phyloP scores from a whole-genome alignment of 495 filamentous ascomycete genomes.

The Aspergillus wentii region DNA sequence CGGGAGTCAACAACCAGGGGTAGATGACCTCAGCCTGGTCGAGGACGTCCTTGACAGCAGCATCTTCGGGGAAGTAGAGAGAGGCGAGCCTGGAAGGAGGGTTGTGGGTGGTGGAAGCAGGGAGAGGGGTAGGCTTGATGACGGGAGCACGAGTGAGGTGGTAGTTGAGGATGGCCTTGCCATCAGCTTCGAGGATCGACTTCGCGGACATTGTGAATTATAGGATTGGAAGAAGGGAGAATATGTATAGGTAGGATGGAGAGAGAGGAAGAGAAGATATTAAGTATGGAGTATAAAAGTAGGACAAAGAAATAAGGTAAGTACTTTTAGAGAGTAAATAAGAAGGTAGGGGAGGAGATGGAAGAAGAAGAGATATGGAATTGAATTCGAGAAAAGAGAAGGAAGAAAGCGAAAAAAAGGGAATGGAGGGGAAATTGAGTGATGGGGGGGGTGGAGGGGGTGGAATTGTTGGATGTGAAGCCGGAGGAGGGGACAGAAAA shows the following conservation, averaged over 20 bases:
- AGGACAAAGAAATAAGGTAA: slow-evolving; percentile 20
- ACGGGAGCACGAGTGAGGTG: slow-evolving; percentile 97
- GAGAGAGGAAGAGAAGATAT: slow-evolving; percentile 5
- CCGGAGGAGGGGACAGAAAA: not conserved
- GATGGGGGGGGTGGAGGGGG: slow-evolving; percentile 9
- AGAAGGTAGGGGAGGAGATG: not conserved
- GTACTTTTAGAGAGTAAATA: slow-evolving; percentile 22
- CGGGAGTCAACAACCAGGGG: slow-evolving; percentile 82
- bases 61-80: slow-evolving; percentile 88
- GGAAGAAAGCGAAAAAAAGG: not conserved
- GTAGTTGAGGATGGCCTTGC: slow-evolving; percentile 99
- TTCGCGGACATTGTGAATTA: slow-evolving; percentile 83
- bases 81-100: slow-evolving; percentile 84
- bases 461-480: slow-evolving; percentile 1
- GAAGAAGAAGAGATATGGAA: too few species aligned
- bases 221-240: slow-evolving; percentile 7
- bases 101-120: slow-evolving; percentile 82
- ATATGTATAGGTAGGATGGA: slow-evolving; percentile 3
- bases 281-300: slow-evolving; percentile 19
- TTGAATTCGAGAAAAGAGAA: too few species aligned
- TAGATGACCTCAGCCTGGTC: slow-evolving; percentile 93
- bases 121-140: slow-evolving; percentile 96
- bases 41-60: slow-evolving; percentile 75
- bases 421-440: slow-evolving; percentile 3
- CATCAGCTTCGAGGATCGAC: slow-evolving; percentile 96